phyloP scores from a whole-genome alignment of 2,329 filamentous ascomycete species.

The Fusarium nodosum region DNA sequence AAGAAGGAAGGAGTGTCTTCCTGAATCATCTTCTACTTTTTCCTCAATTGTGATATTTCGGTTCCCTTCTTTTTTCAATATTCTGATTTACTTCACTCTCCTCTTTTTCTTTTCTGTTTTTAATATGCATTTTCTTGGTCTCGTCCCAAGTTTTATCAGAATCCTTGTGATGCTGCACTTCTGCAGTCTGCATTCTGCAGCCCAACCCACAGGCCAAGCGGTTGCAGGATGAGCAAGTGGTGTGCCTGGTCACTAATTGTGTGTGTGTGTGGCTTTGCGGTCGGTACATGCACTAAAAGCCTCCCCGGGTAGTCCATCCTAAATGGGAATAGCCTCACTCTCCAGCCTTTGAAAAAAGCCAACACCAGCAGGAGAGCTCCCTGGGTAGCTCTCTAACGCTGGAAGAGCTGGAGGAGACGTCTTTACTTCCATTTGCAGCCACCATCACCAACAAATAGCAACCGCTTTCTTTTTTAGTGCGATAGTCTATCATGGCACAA shows the following conservation, averaged over 20 bases:
- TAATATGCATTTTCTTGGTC: constrained; percentile 3
- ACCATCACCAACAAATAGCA: neutral
- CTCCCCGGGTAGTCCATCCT: constrained; percentile 40
- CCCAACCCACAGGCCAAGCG: constrained; percentile 44
- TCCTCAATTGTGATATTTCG: neutral
- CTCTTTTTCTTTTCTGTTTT: neutral
- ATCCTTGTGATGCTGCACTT: constrained; percentile 39
- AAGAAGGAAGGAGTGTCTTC: constrained; percentile 23
- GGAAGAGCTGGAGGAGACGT: neutral
- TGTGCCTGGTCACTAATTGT: constrained; percentile 32
- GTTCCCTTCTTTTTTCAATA: neutral
- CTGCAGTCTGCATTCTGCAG: constrained; percentile 39
- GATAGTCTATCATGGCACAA: neutral
- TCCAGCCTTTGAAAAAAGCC: constrained; percentile 1
- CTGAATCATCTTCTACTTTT: constrained; percentile 16
- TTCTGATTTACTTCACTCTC: neutral
- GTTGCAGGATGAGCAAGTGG: constrained; percentile 46
- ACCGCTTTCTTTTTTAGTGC: neutral
- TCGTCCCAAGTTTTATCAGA: constrained; percentile 19
- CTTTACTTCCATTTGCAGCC: neutral
- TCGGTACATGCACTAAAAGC: constrained; percentile 21
- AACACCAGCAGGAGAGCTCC: neutral
- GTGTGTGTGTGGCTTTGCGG: constrained; percentile 1
- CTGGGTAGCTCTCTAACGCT: neutral
- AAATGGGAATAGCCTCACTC: constrained; percentile 29